Conservation (phyloP, 306 rosid species). For the Casuarina cunninghamiana region DNA sequence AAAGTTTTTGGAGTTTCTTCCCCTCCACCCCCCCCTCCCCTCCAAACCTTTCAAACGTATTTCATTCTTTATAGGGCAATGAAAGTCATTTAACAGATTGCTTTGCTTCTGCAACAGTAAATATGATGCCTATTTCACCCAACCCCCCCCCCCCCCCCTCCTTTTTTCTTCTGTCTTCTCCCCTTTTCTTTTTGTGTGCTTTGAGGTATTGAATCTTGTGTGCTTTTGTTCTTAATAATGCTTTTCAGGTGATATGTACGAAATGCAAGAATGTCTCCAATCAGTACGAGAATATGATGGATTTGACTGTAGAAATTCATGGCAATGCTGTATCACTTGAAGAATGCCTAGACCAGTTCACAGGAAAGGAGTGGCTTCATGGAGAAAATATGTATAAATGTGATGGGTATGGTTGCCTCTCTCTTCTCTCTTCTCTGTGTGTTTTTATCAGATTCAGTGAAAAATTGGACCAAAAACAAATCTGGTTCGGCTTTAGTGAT, state of each 20-base stretch:
- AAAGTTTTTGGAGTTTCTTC: neutral
- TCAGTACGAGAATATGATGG: slow-evolving; percentile 96
- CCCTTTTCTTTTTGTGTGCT: too few relatives aligned
- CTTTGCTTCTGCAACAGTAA: neutral
- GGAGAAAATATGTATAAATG: slow-evolving; percentile 98
- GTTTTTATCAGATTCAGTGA: neutral
- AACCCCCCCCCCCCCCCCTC: neutral
- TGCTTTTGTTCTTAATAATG: slow-evolving; percentile 4
- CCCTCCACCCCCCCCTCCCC: too few relatives aligned
- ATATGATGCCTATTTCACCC: neutral
- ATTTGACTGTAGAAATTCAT: slow-evolving; percentile 94
- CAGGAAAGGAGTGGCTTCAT: slow-evolving; percentile 77
- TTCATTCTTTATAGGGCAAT: neutral
- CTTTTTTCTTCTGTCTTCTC: slow-evolving; percentile 7
- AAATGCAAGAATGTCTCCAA: slow-evolving; percentile 73
- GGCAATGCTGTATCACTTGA: slow-evolving; percentile 92
- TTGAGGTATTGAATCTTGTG: slow-evolving; percentile 19
- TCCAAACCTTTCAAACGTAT: neutral
- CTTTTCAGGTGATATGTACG: slow-evolving; percentile 78
- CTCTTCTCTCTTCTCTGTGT: neutral
- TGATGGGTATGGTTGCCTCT: slow-evolving; percentile 69
- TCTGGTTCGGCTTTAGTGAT: neutral
- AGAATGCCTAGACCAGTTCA: slow-evolving; percentile 94
- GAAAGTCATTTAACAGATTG: neutral
- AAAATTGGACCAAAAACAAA: neutral